Base-by-base conservation (phyloP, 1,284 basidiomycete genomes). In the Trichosporon ovoides region DNA sequence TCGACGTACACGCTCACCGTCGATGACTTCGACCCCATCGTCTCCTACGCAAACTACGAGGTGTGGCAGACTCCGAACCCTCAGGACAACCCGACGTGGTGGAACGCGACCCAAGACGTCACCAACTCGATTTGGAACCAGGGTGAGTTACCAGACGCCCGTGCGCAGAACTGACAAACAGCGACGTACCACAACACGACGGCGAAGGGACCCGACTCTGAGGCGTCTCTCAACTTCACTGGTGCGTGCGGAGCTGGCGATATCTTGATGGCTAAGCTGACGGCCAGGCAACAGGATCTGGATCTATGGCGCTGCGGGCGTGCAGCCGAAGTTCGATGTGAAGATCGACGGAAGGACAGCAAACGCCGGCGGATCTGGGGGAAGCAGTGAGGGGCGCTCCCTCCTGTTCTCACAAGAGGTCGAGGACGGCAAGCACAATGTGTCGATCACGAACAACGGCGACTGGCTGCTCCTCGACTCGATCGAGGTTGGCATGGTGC, bases 21-120 rank as follows among this genome's bases (percentile, higher is more conserved):
- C 49, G 78, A 79, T 60, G 78, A 79, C 63, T 79, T 78, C 61
- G 78, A 79, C 59, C 73, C 77, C 1, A 54, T 76, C 7, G 60
- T 78, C 53, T 53, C 40, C 20, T 71, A 70, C 53, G 56, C 65
- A 14, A 66, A 72, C 60, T 67, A 67, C 38, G 57, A 55, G 3
- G 67, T 71, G 24, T 77, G 77, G 78, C 48, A 53, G 18, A 78
- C 76, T 2, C 76, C 77, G 5, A 69, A 77, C 65, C 76, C 76
- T 0, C 70, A 73, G 49, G 66, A 68, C 48, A 56, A 76, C 53
- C 74, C 76, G 7, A 62, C 63, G 6, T 73, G 70, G 70, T 77
- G 67, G 57, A 75, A 74, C 53, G 65, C 61, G 13, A 63, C 52
- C 18, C 28, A 53, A 16, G 61, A 65, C 10, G 69, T 64, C 34